phyloP scores from a whole-genome alignment of 805 yeast species.

The Cyberlindnera mycetangii region DNA sequence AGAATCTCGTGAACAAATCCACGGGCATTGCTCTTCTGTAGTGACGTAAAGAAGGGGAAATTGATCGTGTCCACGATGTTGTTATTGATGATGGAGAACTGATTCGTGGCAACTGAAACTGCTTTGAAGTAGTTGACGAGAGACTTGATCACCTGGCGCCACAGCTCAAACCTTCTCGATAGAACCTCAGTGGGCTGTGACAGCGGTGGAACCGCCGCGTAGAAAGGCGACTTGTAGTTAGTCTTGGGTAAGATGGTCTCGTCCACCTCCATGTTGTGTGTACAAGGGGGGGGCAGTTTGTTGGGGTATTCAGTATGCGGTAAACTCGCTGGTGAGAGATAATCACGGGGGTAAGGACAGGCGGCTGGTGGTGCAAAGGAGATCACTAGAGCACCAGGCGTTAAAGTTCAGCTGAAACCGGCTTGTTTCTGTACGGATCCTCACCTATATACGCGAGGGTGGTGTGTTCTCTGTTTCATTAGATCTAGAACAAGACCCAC shows the following conservation, averaged over 20 bases:
- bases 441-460: too few relatives aligned
- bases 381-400: too few relatives aligned
- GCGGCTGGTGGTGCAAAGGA: too few relatives aligned
- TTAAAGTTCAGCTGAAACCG: too few relatives aligned
- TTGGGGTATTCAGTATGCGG: neutral
- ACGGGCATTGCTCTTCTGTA: constrained; percentile 7
- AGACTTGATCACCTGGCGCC: constrained; percentile 80
- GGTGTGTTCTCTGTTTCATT: too few relatives aligned
- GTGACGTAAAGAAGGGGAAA: constrained; percentile 37
- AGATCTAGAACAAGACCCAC: too few relatives aligned
- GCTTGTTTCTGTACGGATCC: too few relatives aligned
- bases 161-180: constrained; percentile 77
- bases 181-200: constrained; percentile 83
- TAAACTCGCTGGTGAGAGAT: neutral
- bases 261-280: constrained; percentile 1
- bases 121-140: constrained; percentile 73
- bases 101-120: constrained; percentile 80
- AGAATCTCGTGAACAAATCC: constrained; percentile 28
- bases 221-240: constrained; percentile 35
- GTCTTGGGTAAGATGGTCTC: constrained; percentile 24
- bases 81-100: constrained; percentile 73
- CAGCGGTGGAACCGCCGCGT: constrained; percentile 48
- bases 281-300: neutral
- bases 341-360: neutral
- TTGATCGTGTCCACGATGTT: constrained; percentile 75